Conservation (phyloP, 2,329 filamentous ascomycete genomes). For the Leptographium procerum region DNA sequence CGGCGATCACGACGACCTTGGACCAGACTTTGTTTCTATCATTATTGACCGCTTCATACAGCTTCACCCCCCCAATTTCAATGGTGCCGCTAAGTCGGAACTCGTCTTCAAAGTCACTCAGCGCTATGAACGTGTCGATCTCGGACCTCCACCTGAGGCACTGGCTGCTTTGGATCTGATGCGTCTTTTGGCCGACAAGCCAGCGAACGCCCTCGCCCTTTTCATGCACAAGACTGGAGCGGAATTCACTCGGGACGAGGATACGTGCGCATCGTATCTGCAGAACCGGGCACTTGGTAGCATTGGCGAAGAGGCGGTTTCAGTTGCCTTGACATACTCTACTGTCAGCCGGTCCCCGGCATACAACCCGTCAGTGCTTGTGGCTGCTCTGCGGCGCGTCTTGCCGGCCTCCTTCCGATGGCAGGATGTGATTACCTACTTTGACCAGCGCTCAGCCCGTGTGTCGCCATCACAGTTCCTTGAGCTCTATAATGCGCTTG, state of each 20-base stretch:
- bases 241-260: constrained; percentile 64
- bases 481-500: constrained; percentile 65
- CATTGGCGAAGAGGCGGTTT: constrained; percentile 71
- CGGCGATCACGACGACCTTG: constrained; percentile 54
- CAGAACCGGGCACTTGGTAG: constrained; percentile 41
- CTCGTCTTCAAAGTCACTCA: constrained; percentile 54
- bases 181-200: constrained; percentile 49
- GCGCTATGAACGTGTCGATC: constrained; percentile 54
- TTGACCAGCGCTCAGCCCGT: constrained; percentile 68
- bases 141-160: constrained; percentile 57
- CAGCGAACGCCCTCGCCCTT: constrained; percentile 46
- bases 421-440: constrained; percentile 63
- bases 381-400: constrained; percentile 52
- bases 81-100: constrained; percentile 60
- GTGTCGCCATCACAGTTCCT: constrained; percentile 74
- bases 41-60: constrained; percentile 81
- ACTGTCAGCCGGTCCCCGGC: constrained; percentile 45
- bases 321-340: constrained; percentile 61
- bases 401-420: constrained; percentile 54
- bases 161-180: constrained; percentile 59
- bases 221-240: constrained; percentile 65
- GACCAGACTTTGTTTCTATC: constrained; percentile 59
- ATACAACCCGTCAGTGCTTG: constrained; percentile 40
- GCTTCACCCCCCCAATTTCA: constrained; percentile 77
- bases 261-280: constrained; percentile 47